A percentile compares a stretch with the other conserved stretches of the same genome.
phyloP scores from a whole-genome alignment of 164 flowering plant genomes.

The Berberis thunbergii region DNA sequence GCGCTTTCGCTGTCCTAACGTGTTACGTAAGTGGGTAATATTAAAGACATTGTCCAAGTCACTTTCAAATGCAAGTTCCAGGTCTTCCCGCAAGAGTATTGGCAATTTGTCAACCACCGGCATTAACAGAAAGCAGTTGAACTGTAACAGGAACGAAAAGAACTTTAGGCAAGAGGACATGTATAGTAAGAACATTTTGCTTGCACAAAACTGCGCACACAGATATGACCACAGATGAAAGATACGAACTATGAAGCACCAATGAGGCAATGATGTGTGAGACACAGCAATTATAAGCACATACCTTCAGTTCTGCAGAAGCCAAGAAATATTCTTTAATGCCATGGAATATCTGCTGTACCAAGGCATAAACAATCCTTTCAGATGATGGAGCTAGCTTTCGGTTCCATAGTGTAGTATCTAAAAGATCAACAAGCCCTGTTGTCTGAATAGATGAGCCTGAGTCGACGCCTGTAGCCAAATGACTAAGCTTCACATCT shows the following conservation, averaged over 20 bases:
- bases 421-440: conserved; percentile 84
- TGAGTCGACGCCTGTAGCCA: conserved; percentile 54
- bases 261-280: not conserved
- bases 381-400: conserved; percentile 97
- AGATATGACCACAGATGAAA: too few species aligned
- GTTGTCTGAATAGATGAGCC: conserved; percentile 43
- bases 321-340: conserved; percentile 89
- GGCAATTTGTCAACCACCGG: conserved; percentile 97
- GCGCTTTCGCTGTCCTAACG: conserved; percentile 55
- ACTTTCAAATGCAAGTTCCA: conserved; percentile 74
- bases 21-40: conserved; percentile 57
- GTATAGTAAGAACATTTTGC: not conserved
- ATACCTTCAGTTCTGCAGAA: conserved; percentile 82
- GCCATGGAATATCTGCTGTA: conserved; percentile 96
- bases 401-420: conserved; percentile 93
- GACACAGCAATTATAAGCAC: not conserved
- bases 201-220: too few species aligned
- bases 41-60: conserved; percentile 76
- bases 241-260: too few species aligned
- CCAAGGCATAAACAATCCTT: conserved; percentile 89
- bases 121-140: conserved; percentile 96
- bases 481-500: conserved; percentile 67
- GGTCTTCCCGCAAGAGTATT: conserved; percentile 68
- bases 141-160: conserved; percentile 35
- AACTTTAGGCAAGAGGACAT: not conserved